phyloP scores from a whole-genome alignment of 1,284 basidiomycete species.

The Sphagnurus paluster region DNA sequence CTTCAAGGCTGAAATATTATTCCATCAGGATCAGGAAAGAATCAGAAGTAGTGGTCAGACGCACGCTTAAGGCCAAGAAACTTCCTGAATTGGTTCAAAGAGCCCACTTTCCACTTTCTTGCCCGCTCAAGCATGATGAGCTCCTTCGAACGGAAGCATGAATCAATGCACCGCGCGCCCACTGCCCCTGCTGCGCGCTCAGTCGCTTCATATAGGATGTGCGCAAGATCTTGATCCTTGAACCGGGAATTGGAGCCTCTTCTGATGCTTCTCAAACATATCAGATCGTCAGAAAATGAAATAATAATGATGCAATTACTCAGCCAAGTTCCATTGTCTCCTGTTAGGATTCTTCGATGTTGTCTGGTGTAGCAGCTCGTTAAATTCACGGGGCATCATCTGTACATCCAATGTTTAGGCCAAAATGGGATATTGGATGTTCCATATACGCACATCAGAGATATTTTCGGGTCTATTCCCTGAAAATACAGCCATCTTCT shows the following conservation, averaged over 20 bases:
- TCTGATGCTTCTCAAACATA: constrained; percentile 3
- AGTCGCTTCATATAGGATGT: constrained; percentile 17
- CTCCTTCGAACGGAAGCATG: constrained; percentile 8
- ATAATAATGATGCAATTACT: constrained; percentile 4
- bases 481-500: neutral
- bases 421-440: no score
- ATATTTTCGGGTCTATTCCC: constrained; percentile 1
- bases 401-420: neutral
- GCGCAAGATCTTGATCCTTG: constrained; percentile 18
- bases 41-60: neutral
- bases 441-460: constrained; percentile 1
- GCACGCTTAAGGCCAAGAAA: constrained; percentile 20
- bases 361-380: neutral
- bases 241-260: constrained; percentile 12
- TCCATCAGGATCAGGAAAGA: neutral
- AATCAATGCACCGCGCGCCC: constrained; percentile 4
- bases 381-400: constrained; percentile 3
- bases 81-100: constrained; percentile 21
- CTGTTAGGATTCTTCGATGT: constrained; percentile 10
- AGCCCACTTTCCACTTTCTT: constrained; percentile 17
- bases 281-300: neutral
- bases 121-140: constrained; percentile 15
- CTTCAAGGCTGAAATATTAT: constrained; percentile 11
- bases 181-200: constrained; percentile 14
- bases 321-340: constrained; percentile 13